Conservation (phyloP, 257 asterid genomes). For the Lavandula angustifolia region DNA sequence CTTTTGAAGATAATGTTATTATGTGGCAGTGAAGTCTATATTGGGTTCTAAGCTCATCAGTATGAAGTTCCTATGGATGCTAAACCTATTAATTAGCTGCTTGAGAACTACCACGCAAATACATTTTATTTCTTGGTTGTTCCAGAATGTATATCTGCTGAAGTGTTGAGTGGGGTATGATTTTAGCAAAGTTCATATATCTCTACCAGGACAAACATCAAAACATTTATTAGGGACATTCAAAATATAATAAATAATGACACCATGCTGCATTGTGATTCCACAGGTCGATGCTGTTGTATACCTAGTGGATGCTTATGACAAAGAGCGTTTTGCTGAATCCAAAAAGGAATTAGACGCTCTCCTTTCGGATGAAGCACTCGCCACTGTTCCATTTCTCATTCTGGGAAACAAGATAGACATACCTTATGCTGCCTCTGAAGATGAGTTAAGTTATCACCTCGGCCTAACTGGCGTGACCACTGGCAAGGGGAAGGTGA, state of each 20-base stretch:
- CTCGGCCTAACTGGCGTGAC: slow-evolving; percentile 50
- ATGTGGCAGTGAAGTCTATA: background rate
- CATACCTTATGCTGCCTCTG: slow-evolving; percentile 55
- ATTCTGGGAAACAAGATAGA: slow-evolving; percentile 48
- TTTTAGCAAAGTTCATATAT: background rate
- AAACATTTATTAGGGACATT: background rate
- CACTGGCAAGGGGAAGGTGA: slow-evolving; percentile 54
- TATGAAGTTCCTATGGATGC: background rate
- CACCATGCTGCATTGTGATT: background rate
- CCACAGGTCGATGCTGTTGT: slow-evolving; percentile 57
- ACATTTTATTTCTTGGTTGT: too few species aligned
- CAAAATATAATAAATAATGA: background rate
- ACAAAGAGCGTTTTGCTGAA: slow-evolving; percentile 55
- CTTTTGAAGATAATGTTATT: background rate
- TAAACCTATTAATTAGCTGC: slow-evolving; percentile 1
- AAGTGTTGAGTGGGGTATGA: background rate
- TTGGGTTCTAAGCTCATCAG: slow-evolving; percentile 3
- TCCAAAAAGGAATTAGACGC: slow-evolving; percentile 58
- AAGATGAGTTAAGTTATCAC: slow-evolving; percentile 50
- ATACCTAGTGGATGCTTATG: slow-evolving; percentile 53
- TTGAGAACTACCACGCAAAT: background rate
- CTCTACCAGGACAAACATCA: background rate
- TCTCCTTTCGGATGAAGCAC: slow-evolving; percentile 49
- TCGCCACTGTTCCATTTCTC: slow-evolving; percentile 47
- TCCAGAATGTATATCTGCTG: background rate